phyloP scores from a whole-genome alignment of 495 filamentous ascomycete genomes.

The Cudoniella acicularis region DNA sequence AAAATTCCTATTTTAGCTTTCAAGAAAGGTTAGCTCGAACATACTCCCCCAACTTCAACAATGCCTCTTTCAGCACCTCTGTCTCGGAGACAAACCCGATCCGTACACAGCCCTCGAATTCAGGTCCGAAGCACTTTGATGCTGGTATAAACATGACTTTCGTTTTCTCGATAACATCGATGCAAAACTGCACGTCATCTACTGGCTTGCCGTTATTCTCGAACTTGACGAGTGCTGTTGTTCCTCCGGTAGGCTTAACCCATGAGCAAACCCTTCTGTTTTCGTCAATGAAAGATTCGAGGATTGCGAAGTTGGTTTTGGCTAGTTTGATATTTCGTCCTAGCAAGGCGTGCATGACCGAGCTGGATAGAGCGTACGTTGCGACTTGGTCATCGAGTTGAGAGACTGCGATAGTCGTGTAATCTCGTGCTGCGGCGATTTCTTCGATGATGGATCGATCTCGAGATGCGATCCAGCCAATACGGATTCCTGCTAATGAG shows the following conservation, averaged over 20 bases:
- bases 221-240: conserved; percentile 77
- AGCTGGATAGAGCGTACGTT: conserved; percentile 61
- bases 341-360: conserved; percentile 64
- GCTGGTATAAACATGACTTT: conserved; percentile 83
- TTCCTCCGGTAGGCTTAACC: conserved; percentile 77
- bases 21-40: conserved; percentile 42
- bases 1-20: too few relatives aligned
- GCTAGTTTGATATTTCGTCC: conserved; percentile 68
- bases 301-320: conserved; percentile 61
- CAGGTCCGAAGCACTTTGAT: conserved; percentile 65
- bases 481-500: conserved; percentile 74
- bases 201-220: conserved; percentile 60
- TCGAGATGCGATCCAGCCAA: conserved; percentile 80
- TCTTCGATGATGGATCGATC: conserved; percentile 58
- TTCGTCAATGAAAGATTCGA: conserved; percentile 64
- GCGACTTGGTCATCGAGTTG: conserved; percentile 81
- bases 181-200: conserved; percentile 69
- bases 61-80: conserved; percentile 60
- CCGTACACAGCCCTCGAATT: conserved; percentile 76
- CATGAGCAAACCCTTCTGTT: conserved; percentile 62
- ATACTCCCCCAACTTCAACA: conserved; percentile 60
- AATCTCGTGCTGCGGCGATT: conserved; percentile 67
- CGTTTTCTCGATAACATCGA: conserved; percentile 60
- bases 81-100: conserved; percentile 78
- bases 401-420: conserved; percentile 82